These are phyloP conservation scores for Fraxinus velutina DNA, from an alignment of 305 asterid genomes.

Conservation along the genomic window DNA sequence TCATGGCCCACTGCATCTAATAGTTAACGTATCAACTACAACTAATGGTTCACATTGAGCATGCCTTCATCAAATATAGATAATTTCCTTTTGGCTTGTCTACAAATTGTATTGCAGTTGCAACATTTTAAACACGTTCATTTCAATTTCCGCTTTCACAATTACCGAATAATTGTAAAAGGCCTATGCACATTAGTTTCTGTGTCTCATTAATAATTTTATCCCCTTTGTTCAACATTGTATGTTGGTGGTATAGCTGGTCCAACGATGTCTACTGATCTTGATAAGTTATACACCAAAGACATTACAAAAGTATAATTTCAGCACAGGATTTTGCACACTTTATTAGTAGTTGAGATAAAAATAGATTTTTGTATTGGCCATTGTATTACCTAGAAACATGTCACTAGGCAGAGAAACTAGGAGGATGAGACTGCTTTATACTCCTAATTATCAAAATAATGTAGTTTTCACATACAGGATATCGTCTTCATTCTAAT, in stretches of 20 bases:
- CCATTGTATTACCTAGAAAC: background rate
- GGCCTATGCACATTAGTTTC: background rate
- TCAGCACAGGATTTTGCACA: background rate
- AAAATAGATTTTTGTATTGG: background rate
- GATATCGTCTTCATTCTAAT: background rate
- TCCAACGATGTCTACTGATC: background rate
- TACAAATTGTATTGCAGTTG: background rate
- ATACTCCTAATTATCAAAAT: background rate
- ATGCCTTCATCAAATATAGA: background rate
- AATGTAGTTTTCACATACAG: background rate
- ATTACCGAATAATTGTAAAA: background rate
- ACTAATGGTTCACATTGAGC: background rate
- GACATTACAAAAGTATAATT: background rate
- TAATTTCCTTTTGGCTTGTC: background rate
- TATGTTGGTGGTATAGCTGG: background rate
- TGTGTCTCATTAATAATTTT: background rate
- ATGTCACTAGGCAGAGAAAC: background rate
- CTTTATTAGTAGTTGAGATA: background rate
- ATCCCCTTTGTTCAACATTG: background rate
- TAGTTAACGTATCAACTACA: background rate
- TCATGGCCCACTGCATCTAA: background rate
- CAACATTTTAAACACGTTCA: background rate
- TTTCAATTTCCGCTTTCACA: background rate
- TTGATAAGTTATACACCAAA: background rate
- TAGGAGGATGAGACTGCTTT: background rate